Base-by-base conservation (phyloP, 345 rosid species). In the Linum tenue region DNA sequence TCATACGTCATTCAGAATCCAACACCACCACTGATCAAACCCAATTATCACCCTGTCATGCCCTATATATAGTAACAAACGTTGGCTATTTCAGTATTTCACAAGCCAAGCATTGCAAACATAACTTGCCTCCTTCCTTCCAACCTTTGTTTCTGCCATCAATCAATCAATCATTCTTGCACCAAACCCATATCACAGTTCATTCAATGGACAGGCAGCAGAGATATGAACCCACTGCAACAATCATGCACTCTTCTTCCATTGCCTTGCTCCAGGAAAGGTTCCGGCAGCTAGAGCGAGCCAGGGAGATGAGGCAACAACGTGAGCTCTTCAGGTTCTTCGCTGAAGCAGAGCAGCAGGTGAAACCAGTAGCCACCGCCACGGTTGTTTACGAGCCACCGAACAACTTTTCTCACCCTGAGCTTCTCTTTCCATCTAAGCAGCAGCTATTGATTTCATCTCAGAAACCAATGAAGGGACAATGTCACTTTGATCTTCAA, bases 201-300 rank as follows among this genome's bases (percentile, higher is more conserved):
- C 7, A 14, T 56, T 62, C 17, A 16, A 78, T 71, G 80, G 74
- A 60, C 41, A 64, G 77, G 74, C 73, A 22, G 31, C 31, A 78
- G 69, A 76, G 60, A 53, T 44, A 64, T n/a, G 75, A 67, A 15
- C 66, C 69, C 5, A 39, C 72, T 22, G 31, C 31, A 22, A 22
- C 31, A 1, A 48, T 43, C 61, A 60, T 62, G 5, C 73, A 66
- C 14, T 48, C 53, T 17, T 39, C 64, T 4, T 62, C 64, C 64
- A 62, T 62, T 62, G 64, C 64, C 7, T 43, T 62, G n/a, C 64
- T 62, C 12, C 64, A 62, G 35, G 64, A 62, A 31, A 62, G 64
- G 36, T 62, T 62, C 17, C 40, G 64, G 41, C 43, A 62, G 64
- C 41, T 62, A 8, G 64, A 62, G 51, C 40, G 51, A 62, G 64